These are phyloP conservation scores for Sarocladium brachiariae DNA, from an alignment of 2,329 filamentous ascomycete species.

Conservation along the genomic window DNA sequence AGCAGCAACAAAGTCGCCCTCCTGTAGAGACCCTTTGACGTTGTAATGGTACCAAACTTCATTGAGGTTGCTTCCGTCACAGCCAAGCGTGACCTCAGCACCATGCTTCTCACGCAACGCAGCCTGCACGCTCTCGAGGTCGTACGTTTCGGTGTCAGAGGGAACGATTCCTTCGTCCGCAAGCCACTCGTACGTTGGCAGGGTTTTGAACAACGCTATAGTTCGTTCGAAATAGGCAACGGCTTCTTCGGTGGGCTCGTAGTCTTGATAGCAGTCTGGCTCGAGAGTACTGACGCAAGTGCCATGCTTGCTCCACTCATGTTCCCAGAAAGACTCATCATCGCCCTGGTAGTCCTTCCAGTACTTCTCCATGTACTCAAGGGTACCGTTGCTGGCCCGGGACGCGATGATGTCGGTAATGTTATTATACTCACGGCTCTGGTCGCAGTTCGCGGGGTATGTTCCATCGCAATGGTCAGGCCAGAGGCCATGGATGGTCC, in stretches of 20 bases:
- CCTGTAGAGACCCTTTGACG: slow-evolving; percentile 49
- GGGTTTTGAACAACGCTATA: slow-evolving; percentile 57
- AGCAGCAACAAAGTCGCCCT: slow-evolving; percentile 52
- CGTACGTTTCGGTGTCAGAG: slow-evolving; percentile 50
- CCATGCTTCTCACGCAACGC: slow-evolving; percentile 49
- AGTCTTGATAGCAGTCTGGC: slow-evolving; percentile 57
- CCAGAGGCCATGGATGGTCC: slow-evolving; percentile 68
- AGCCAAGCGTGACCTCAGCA: slow-evolving; percentile 51
- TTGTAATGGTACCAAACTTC: slow-evolving; percentile 61
- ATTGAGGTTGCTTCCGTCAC: slow-evolving; percentile 38
- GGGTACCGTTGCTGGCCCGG: slow-evolving; percentile 42
- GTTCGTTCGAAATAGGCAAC: slow-evolving; percentile 62
- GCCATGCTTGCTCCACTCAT: slow-evolving; percentile 71
- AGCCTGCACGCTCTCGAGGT: slow-evolving; percentile 47
- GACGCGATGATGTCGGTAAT: slow-evolving; percentile 56
- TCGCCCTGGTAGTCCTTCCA: slow-evolving; percentile 64
- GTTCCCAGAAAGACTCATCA: slow-evolving; percentile 62
- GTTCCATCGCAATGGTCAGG: slow-evolving; percentile 64
- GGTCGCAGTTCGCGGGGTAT: slow-evolving; percentile 61
- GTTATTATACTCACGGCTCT: slow-evolving; percentile 53
- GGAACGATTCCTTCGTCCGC: slow-evolving; percentile 53
- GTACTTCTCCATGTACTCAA: slow-evolving; percentile 62
- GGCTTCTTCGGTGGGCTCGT: slow-evolving; percentile 55
- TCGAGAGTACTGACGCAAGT: slow-evolving; percentile 65
- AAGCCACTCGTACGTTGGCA: slow-evolving; percentile 59